A percentile compares a stretch with the other conserved stretches of the same genome.
phyloP scores from a whole-genome alignment of 345 rosid species.

The Aquilaria malaccensis region DNA sequence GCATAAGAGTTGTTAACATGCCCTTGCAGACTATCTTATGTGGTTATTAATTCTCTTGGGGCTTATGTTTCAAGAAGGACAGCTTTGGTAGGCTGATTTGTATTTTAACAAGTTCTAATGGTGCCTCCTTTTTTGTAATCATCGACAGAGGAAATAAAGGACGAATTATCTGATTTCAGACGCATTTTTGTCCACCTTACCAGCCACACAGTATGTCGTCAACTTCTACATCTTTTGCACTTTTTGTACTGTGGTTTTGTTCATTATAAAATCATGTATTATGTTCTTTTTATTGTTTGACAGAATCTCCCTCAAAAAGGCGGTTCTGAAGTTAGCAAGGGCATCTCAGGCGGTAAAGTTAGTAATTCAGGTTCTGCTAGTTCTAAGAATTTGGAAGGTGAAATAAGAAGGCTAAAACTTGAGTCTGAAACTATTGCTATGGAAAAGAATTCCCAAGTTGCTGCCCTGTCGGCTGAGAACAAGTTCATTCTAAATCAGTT shows the following conservation, averaged over 20 bases:
- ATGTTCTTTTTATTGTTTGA: conserved; percentile 10
- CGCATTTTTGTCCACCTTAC: conserved; percentile 46
- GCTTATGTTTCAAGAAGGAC: too few species aligned
- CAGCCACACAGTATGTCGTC: conserved; percentile 35
- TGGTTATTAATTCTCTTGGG: too few species aligned
- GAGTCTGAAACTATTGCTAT: conserved; percentile 50
- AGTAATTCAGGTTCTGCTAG: conserved; percentile 17
- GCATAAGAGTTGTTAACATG: too few species aligned
- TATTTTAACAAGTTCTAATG: too few species aligned
- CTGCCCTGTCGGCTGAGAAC: conserved; percentile 52
- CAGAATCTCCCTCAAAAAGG: conserved; percentile 21
- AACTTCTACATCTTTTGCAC: not conserved
- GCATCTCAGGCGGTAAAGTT: conserved; percentile 10
- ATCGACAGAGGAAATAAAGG: conserved; percentile 48
- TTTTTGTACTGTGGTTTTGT: not conserved
- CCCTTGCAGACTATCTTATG: too few species aligned
- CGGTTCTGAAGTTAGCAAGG: conserved; percentile 10
- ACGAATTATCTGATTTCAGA: conserved; percentile 57
- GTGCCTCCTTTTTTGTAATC: not conserved
- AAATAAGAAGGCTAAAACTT: conserved; percentile 41
- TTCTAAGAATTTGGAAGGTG: conserved; percentile 24
- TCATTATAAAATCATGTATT: not conserved
- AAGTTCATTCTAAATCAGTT: conserved; percentile 73
- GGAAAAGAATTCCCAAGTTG: conserved; percentile 44
- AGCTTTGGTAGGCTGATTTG: too few species aligned